Conservation (phyloP, 1,139 yeast genomes). For the Lodderomyces parapsilosis region DNA sequence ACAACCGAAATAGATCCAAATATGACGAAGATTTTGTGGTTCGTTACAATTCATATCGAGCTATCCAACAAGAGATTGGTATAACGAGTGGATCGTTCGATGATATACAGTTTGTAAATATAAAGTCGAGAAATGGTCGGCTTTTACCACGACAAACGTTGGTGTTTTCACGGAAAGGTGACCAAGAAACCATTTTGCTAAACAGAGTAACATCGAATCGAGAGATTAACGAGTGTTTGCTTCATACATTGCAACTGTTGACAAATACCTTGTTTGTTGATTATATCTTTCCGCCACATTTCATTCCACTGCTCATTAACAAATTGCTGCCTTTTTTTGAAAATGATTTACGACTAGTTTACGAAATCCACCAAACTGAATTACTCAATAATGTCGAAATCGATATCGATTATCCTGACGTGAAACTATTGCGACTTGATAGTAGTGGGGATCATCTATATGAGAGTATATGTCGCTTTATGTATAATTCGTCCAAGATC, state of each 20-base stretch:
- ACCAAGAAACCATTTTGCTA: slow-evolving; percentile 8
- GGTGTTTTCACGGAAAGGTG: slow-evolving; percentile 9
- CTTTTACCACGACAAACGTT: slow-evolving; percentile 13
- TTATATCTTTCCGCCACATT: slow-evolving; percentile 1
- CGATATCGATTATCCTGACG: slow-evolving; percentile 24
- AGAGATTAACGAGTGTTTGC: slow-evolving; percentile 9
- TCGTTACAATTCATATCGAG: slow-evolving; percentile 13
- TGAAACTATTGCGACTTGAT: slow-evolving; percentile 8
- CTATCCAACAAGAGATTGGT: slow-evolving; percentile 9
- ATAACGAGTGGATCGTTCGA: slow-evolving; percentile 10
- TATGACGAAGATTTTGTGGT: slow-evolving; percentile 12
- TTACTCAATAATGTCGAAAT: slow-evolving; percentile 23
- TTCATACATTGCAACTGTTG: slow-evolving; percentile 12
- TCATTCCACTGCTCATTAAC: slow-evolving; percentile 15
- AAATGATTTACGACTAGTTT: slow-evolving; percentile 19
- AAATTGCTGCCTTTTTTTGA: slow-evolving; percentile 10
- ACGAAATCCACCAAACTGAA: slow-evolving; percentile 9
- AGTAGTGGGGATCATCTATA: slow-evolving; percentile 11
- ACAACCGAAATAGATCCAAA: slow-evolving; percentile 8
- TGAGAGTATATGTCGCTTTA: slow-evolving; percentile 15
- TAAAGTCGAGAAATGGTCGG: slow-evolving; percentile 7
- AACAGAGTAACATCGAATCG: slow-evolving; percentile 9
- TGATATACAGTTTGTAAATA: slow-evolving; percentile 12
- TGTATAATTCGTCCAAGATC: slow-evolving; percentile 20
- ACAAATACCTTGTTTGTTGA: slow-evolving; percentile 7